Evolutionary conservation across 2,329 filamentous ascomycete species (phyloP), one percentile per base, ranked within the genome.

Genomic region (Chaetomium strumarium): DNA sequence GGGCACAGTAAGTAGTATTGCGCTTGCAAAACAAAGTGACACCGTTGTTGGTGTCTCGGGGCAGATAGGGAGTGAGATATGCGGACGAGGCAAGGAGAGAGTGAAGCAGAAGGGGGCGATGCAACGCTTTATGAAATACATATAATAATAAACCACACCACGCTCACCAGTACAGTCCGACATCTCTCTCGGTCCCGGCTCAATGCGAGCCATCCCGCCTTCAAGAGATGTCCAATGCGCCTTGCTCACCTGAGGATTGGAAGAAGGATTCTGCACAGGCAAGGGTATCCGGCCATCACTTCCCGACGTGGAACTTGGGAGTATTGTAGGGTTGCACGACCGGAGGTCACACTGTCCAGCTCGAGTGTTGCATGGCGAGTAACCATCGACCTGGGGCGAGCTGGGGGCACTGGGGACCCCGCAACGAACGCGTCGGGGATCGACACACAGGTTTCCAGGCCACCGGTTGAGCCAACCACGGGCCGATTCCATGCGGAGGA

Each of bases 241-340:
- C 31, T 31, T 13, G 5, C 24, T 19, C 12, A 40, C 6, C 6
- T 19, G 17, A 9, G 30, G 10, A 34, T 5, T 5, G 12, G 16
- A 6, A 37, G 43, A 8, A 39, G 19, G 20, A 46, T 36, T 37
- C 13, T 29, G 30, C 19, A 41, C 29, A 29, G 38, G 20, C 46
- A 30, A 30, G 52, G 47, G 43, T 31, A 14, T 34, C 4, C 9
- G 52, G n/a, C 29, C 47, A 48, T 55, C 48, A 48, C 36, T 51
- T 44, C 43, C 52, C 34, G 31, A 41, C 41, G 6, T 16, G 51
- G 44, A 43, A 46, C 34, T 24, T 2, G 19, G 13, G 31, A 13
- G 14, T 14, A 47, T 46, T 46, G 31, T 37, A 36, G 48, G 53
- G 53, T 55, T 52, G 45, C 49, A 55, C 53, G 45, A 24, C 45